phyloP scores from a whole-genome alignment of 2,329 filamentous ascomycete species.

The Rugonectria rugulosa region DNA sequence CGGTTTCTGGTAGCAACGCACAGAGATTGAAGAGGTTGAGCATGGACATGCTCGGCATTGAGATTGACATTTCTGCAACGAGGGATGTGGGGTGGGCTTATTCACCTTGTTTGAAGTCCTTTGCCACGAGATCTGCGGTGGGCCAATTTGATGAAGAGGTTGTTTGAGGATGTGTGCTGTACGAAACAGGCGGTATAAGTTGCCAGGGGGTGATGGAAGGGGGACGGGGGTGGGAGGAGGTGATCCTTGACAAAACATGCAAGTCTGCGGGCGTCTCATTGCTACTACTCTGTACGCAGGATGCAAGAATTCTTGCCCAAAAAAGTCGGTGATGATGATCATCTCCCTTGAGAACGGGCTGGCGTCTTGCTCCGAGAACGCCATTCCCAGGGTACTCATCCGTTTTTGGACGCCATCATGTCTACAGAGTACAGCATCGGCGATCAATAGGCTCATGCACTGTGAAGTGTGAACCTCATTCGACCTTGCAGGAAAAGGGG shows the following conservation, averaged over 20 bases:
- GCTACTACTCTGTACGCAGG: slow-evolving; percentile 9
- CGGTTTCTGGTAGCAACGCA: slow-evolving; percentile 1
- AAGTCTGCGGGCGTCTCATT: not conserved
- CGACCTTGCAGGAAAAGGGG: not conserved
- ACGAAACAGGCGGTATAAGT: no score
- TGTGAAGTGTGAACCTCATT: not conserved
- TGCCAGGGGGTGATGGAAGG: slow-evolving; percentile 31
- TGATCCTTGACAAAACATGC: not conserved
- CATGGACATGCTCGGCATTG: slow-evolving; percentile 12
- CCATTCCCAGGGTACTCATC: not conserved
- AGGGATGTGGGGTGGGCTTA: slow-evolving; percentile 23
- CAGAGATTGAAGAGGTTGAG: not conserved
- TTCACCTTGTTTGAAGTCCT: not conserved
- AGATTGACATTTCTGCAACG: slow-evolving; percentile 11
- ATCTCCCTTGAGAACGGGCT: not conserved
- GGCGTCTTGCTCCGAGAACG: not conserved
- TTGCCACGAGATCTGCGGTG: slow-evolving; percentile 10
- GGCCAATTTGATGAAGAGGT: slow-evolving; percentile 2
- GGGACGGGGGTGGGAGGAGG: no score
- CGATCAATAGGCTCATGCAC: not conserved
- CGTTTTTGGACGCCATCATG: not conserved
- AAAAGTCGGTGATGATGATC: not conserved
- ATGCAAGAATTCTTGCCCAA: not conserved
- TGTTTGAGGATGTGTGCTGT: no score
- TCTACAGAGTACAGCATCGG: not conserved